phyloP scores from a whole-genome alignment of 2,329 filamentous ascomycete genomes.

The Delphinella strobiligena region DNA sequence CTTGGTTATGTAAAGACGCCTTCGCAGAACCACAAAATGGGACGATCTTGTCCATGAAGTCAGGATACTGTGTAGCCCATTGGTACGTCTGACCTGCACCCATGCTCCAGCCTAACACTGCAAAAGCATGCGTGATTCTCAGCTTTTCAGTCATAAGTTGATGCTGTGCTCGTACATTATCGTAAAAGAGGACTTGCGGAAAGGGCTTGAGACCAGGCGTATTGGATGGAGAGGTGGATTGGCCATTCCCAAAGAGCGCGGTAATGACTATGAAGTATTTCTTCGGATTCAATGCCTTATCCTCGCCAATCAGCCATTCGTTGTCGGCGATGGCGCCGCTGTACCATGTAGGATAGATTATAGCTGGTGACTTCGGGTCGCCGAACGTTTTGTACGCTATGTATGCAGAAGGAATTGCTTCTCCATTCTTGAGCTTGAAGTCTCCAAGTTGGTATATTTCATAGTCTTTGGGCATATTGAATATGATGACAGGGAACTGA shows the following conservation, averaged over 20 bases:
- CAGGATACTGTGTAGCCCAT: conserved; percentile 15
- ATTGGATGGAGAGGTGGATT: conserved; percentile 58
- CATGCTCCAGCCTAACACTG: conserved; percentile 61
- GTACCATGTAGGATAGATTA: conserved; percentile 72
- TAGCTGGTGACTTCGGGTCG: conserved; percentile 46
- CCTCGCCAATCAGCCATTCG: conserved; percentile 58
- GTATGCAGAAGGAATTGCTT: conserved; percentile 49
- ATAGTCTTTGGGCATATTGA: conserved; percentile 22
- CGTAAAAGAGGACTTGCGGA: conserved; percentile 51
- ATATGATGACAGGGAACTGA: too few relatives aligned
- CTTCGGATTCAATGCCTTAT: conserved; percentile 51
- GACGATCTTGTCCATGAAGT: conserved; percentile 19
- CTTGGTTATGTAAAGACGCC: conserved; percentile 55
- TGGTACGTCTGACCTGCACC: conserved; percentile 49
- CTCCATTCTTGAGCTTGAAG: conserved; percentile 49
- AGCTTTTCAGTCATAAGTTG: conserved; percentile 53
- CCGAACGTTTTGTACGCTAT: conserved; percentile 72
- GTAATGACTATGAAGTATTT: conserved; percentile 58
- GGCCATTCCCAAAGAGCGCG: conserved; percentile 56
- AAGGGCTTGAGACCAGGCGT: conserved; percentile 43
- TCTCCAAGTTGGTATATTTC: conserved; percentile 35
- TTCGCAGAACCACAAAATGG: conserved; percentile 56
- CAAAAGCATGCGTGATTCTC: conserved; percentile 45
- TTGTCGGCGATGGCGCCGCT: conserved; percentile 58
- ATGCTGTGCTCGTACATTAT: conserved; percentile 58